Conservation (phyloP, 2,329 filamentous ascomycete genomes). For the Epichloe festucae region DNA sequence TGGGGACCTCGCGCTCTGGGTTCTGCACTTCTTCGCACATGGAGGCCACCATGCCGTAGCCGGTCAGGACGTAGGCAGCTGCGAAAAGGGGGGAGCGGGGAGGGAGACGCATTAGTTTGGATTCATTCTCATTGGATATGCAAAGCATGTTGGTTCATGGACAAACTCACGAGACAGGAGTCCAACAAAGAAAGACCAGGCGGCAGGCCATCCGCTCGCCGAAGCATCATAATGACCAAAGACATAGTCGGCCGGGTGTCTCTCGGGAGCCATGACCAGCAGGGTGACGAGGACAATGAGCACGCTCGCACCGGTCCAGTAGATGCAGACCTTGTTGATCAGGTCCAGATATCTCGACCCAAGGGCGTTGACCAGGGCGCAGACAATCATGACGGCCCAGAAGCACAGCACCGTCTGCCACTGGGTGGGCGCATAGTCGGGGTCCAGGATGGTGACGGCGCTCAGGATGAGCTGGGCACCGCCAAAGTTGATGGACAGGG, state of each 20-base stretch:
- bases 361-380: constrained; percentile 56
- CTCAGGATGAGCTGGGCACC: constrained; percentile 57
- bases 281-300: constrained; percentile 57
- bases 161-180: constrained; percentile 31
- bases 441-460: constrained; percentile 52
- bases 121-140: too few relatives aligned
- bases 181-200: constrained; percentile 44
- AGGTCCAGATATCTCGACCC: constrained; percentile 44
- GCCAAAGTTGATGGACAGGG: constrained; percentile 58
- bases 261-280: constrained; percentile 50
- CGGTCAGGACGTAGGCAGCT: constrained; percentile 29
- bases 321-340: constrained; percentile 59
- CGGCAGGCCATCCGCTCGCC: constrained; percentile 55
- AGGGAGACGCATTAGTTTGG: too few relatives aligned
- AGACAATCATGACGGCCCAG: constrained; percentile 49
- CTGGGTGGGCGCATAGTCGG: constrained; percentile 41
- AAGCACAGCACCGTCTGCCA: constrained; percentile 71
- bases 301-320: constrained; percentile 60
- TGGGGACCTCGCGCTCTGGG: constrained; percentile 47
- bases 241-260: constrained; percentile 51
- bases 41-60: constrained; percentile 40
- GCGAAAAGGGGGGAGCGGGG: neutral
- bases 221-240: constrained; percentile 57
- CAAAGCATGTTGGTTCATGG: too few relatives aligned
- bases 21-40: constrained; percentile 51